Evolutionary conservation across 345 rosid species (phyloP).

Genomic region (Eucalyptus dawsonii): DNA sequence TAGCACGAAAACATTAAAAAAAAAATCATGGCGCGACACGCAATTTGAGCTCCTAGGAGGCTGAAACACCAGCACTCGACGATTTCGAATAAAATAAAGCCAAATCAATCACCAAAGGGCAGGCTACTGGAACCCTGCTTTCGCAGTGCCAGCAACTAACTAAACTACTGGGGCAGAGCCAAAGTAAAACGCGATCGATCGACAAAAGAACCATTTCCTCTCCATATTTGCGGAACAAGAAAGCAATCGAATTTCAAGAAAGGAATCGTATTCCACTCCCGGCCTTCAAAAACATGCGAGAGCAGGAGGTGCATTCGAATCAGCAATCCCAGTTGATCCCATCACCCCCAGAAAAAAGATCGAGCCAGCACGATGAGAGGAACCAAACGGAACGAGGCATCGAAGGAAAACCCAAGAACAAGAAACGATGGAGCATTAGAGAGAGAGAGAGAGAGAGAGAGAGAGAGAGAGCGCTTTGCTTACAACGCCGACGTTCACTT

Average conservation of each 20-base stretch:
- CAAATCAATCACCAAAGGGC: not conserved
- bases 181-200: not conserved
- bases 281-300: not conserved
- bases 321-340: not conserved
- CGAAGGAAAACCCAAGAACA: not conserved
- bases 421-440: not conserved
- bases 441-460: too few relatives aligned
- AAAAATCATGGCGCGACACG: not conserved
- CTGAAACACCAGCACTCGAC: not conserved
- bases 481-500: conserved; percentile 96
- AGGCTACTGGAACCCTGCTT: accelerated
- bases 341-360: not conserved
- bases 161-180: not conserved
- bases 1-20: not conserved
- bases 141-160: not conserved
- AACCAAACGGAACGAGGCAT: not conserved
- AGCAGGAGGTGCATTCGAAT: not conserved
- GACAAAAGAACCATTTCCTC: not conserved
- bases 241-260: not conserved
- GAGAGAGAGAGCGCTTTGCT: not conserved
- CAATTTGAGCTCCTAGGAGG: not conserved
- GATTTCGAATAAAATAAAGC: not conserved
- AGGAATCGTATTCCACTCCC: not conserved
- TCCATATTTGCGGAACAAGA: not conserved
- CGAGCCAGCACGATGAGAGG: not conserved